Conservation (phyloP, 495 filamentous ascomycete genomes). For the Aspergillus cavernicola region DNA sequence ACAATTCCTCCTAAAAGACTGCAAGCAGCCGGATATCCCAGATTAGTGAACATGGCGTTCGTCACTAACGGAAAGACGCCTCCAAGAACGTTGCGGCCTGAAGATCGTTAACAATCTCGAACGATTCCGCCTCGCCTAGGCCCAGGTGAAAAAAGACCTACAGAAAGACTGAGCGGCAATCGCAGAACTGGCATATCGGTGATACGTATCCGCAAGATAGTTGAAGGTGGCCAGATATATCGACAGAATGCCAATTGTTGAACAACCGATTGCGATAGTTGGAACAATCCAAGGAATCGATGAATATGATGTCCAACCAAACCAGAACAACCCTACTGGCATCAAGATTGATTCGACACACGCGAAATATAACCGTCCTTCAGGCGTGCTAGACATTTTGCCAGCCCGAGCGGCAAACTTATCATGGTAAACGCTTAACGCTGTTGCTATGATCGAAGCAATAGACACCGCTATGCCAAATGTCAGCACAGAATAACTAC, state of each 20-base stretch:
- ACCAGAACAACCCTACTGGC: constrained; percentile 79
- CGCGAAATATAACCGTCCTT: constrained; percentile 77
- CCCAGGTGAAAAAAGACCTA: constrained; percentile 15
- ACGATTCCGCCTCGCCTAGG: not conserved
- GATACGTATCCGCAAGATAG: constrained; percentile 90
- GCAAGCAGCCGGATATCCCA: constrained; percentile 69
- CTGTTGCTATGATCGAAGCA: constrained; percentile 63
- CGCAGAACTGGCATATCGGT: constrained; percentile 78
- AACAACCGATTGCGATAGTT: constrained; percentile 62
- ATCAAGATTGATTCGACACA: constrained; percentile 67
- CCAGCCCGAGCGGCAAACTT: constrained; percentile 41
- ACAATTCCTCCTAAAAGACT: constrained; percentile 73
- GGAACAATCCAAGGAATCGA: constrained; percentile 78
- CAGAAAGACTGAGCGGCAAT: constrained; percentile 84
- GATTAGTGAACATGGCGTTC: constrained; percentile 61
- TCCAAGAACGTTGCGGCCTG: constrained; percentile 74
- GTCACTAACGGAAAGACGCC: constrained; percentile 81
- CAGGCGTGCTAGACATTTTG: constrained; percentile 56
- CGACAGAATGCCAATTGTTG: constrained; percentile 84
- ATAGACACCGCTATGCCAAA: constrained; percentile 55
- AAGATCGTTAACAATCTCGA: not conserved
- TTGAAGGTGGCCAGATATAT: constrained; percentile 92
- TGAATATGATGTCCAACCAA: constrained; percentile 68
- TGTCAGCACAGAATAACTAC: not conserved
- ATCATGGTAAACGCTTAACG: constrained; percentile 72